A percentile compares a stretch with the other conserved stretches of the same genome.
Evolutionary conservation across 2,329 filamentous ascomycete genomes (phyloP).

Genomic region (Cladosporium sp.): DNA sequence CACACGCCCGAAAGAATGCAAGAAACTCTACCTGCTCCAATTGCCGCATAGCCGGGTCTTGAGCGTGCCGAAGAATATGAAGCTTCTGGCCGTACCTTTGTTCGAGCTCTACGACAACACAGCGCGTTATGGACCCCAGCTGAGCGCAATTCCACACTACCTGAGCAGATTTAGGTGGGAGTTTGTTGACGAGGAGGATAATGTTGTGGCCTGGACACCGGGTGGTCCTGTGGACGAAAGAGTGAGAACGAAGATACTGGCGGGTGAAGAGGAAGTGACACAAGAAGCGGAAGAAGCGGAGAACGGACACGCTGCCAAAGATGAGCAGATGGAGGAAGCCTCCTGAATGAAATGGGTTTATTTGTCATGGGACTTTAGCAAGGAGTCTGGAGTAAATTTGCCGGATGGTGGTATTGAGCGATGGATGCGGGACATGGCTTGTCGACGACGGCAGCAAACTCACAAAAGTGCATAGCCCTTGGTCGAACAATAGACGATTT

Average conservation of each 20-base stretch:
- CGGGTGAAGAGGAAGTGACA: slow-evolving; percentile 20
- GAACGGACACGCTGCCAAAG: not conserved
- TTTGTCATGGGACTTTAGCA: not conserved
- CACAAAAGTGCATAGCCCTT: too few relatives aligned
- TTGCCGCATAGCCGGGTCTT: slow-evolving; percentile 88
- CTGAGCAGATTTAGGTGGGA: slow-evolving; percentile 96
- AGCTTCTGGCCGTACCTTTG: slow-evolving; percentile 88
- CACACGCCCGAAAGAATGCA: slow-evolving; percentile 95
- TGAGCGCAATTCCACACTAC: slow-evolving; percentile 92
- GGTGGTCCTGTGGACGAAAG: slow-evolving; percentile 25
- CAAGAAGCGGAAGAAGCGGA: not conserved
- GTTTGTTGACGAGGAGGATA: slow-evolving; percentile 87
- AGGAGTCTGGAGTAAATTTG: not conserved
- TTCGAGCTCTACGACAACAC: slow-evolving; percentile 99
- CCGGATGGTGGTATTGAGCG: too few relatives aligned
- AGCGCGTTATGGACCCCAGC: slow-evolving; percentile 85
- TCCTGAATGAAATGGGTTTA: not conserved
- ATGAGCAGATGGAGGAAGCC: slow-evolving; percentile 2
- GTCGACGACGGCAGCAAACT: too few relatives aligned
- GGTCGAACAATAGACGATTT: too few relatives aligned
- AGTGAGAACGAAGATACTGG: slow-evolving; percentile 27
- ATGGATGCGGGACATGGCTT: too few relatives aligned
- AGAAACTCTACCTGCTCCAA: slow-evolving; percentile 97
- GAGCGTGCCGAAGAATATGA: slow-evolving; percentile 99
- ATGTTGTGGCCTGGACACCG: slow-evolving; percentile 54